Base-by-base conservation (phyloP, 176 grass and related monocot genomes). In the Aegilops umbellulata region DNA sequence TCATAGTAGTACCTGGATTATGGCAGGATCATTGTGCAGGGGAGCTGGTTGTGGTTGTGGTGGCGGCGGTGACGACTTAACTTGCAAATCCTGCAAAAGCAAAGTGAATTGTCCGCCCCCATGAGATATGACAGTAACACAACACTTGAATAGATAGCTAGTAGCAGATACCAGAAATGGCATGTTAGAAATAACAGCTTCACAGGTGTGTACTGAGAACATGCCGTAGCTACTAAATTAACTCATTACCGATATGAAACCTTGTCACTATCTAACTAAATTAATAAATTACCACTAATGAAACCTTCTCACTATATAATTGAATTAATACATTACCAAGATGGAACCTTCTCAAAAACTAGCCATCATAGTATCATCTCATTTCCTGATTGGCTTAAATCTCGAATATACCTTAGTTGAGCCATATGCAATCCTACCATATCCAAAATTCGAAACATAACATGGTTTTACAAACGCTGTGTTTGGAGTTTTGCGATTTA, bases 21-120 rank as follows among this genome's bases (percentile, higher is more conserved):
- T 94, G 80, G 94, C 90, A 83, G 94, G 94, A 83, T 97, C 94
- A 38, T 92, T 94, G 77, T 94, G 84, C 80, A 90, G 69, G 77
- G 90, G 62, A 83, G 90, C 70, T 76, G 87, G 74, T 75, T 90
- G 83, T 15, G 89, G 86, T 32, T 57, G 72, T 25, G 38, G 42
- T 30, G 3, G 73, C 2, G 86, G 94, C 13, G 91, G 91, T 20
- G 91, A 93, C 8, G 94, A 95, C 57, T 95, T 95, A 63, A 95
- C 94, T 91, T 95, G 94, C 83, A 95, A 89, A 78, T 95, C 94
- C 94, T 95, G 82, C 46, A 89, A n/a, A 61, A 85, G 9, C 15
- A 64, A 82, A 87, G 74, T 44, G 39, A 73, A 83, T 64, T 74
- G 55, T 32, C 42, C 7, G 24, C 17, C 24, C 16, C 15, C 38